Base-by-base conservation (phyloP, 2,329 filamentous ascomycete species). In the Venturia pyrina region DNA sequence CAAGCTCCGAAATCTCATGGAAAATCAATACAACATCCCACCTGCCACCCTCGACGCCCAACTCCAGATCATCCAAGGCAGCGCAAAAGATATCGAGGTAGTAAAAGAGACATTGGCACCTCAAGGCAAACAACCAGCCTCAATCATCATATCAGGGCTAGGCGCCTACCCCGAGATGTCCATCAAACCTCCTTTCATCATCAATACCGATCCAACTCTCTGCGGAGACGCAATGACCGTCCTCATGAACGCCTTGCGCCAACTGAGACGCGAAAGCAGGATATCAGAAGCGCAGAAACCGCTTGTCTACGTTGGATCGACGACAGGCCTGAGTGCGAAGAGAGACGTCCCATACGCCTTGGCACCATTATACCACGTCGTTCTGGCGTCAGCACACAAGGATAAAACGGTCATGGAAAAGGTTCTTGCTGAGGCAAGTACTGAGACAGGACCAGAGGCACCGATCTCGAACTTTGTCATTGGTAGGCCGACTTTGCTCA, bases 11-110 rank as follows among this genome's bases (percentile, higher is more conserved):
- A 69, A 71, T 10, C 71, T 78, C n/a, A 76, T 85, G 41, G 71
- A 68, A 5, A 70, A 68, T 43, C 57, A 72, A 43, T 78, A 80
- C 69, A 74, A 73, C 17, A 69, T 84, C 62, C 70, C 77, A 34
- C 63, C 73, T 24, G 67, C 72, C 13, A 69, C 70, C 62, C 66
- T 81, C 66, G 65, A 74, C 68, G 67, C 69, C 41, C 71, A 80
- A 65, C 78, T 85, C 43, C 80, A 76, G 66, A 79, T 84, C 66
- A 73, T 81, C 66, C 48, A 78, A 68, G 83, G 83, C 68, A 75
- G 81, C 69, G 77, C 78, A 34, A 78, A 77, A 62, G 76, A 82
- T 68, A 48, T 76, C 43, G 65, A 69, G 3, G 75, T 75, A 24
- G 77, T 84, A 21, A 75, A 77, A 46, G 66, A 73, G 19, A 73